Conservation (phyloP, 306 rosid genomes). For the Macrotyloma uniflorum region DNA sequence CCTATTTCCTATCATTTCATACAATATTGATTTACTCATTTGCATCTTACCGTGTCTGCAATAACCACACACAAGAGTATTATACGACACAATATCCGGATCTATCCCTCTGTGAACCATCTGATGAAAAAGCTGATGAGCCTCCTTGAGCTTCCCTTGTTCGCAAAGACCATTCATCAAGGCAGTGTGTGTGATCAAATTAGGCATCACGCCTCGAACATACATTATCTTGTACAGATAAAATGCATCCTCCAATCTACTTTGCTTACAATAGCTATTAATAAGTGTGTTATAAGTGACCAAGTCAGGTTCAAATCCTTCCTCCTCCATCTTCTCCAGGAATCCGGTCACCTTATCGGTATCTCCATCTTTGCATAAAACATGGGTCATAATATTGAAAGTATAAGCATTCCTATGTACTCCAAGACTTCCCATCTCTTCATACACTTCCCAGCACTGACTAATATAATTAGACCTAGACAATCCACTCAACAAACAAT, state of each 20-base stretch:
- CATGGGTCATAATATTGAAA: constrained; percentile 76
- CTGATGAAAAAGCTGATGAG: constrained; percentile 88
- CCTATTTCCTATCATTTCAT: constrained; percentile 72
- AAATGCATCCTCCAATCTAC: constrained; percentile 77
- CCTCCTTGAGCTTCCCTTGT: constrained; percentile 69
- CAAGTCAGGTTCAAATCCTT: constrained; percentile 84
- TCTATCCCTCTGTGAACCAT: constrained; percentile 75
- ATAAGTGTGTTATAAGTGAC: constrained; percentile 82
- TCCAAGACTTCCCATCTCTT: constrained; percentile 85
- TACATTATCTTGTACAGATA: constrained; percentile 80
- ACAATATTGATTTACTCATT: constrained; percentile 59
- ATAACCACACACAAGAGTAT: constrained; percentile 76
- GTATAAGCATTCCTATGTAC: constrained; percentile 75
- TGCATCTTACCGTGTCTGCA: constrained; percentile 64
- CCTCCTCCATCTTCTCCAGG: constrained; percentile 89
- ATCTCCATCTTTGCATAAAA: constrained; percentile 71
- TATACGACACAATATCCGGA: constrained; percentile 68
- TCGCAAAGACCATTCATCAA: constrained; percentile 89
- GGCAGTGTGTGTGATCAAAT: constrained; percentile 69
- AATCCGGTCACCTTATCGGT: constrained; percentile 71
- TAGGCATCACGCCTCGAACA: constrained; percentile 75
- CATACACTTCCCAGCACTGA: constrained; percentile 83
- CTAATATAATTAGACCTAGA: constrained; percentile 52
- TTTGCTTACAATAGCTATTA: constrained; percentile 74
- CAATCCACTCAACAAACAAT: constrained; percentile 67